A percentile compares a stretch with the other conserved stretches of the same genome.
Conservation (phyloP, 208 protist species). For the Porcisia hertigi region DNA sequence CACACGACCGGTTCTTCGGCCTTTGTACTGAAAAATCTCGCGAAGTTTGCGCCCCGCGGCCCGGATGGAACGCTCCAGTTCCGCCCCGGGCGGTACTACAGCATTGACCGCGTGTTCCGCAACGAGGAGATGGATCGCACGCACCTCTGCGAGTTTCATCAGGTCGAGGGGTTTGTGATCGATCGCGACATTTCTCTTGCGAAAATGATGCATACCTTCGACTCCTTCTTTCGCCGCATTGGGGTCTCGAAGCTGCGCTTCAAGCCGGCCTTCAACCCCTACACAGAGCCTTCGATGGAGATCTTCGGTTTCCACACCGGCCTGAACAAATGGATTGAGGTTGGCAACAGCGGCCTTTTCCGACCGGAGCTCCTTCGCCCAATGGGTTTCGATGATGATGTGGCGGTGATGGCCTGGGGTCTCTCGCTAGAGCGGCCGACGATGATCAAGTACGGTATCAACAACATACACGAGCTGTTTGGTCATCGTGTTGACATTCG, state of each 20-base stretch:
- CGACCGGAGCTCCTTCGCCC: constrained; percentile 99
- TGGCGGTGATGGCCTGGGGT: constrained; percentile 99
- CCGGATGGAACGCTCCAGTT: constrained; percentile 84
- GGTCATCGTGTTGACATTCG: constrained; percentile 94
- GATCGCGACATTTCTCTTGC: constrained; percentile 97
- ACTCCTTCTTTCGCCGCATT: constrained; percentile 97
- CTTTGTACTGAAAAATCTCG: constrained; percentile 96
- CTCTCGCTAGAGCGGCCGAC: constrained; percentile 99
- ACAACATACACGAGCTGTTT: constrained; percentile 99
- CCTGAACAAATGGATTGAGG: constrained; percentile 97
- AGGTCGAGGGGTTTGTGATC: constrained; percentile 99
- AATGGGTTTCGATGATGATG: constrained; percentile 98
- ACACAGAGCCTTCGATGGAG: constrained; percentile 99
- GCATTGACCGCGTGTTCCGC: constrained; percentile 99
- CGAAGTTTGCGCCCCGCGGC: constrained; percentile 54
- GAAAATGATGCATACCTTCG: constrained; percentile 99
- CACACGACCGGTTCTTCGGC: constrained; percentile 99
- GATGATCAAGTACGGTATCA: constrained; percentile 99
- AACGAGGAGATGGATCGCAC: constrained; percentile 99
- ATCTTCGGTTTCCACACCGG: constrained; percentile 98
- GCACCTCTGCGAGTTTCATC: constrained; percentile 99
- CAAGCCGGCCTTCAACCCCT: constrained; percentile 99
- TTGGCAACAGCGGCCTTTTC: constrained; percentile 99
- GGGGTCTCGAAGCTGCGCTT: constrained; percentile 97
- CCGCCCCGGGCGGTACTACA: constrained; percentile 98